Base-by-base conservation (phyloP, 75 land plant genomes). In the Sequoiadendron giganteum region DNA sequence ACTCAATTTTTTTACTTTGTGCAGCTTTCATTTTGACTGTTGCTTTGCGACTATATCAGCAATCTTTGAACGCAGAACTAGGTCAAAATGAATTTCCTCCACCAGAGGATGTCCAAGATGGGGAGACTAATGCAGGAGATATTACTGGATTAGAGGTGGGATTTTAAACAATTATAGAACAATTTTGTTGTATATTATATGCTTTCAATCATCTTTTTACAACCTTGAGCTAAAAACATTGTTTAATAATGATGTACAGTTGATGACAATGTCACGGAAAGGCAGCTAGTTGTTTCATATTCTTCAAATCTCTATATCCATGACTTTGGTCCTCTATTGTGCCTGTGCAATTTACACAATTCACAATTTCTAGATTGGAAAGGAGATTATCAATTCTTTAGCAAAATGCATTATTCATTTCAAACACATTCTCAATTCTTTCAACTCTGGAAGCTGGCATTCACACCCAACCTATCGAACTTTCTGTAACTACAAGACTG, bases 51-150 rank as follows among this genome's bases (percentile, higher is more conserved):
- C 14, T 85, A 21, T 85, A 85, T 56, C 68, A 85, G 34, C 42
- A 85, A 11, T 52, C 65, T 54, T 36, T 85, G 65, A 85, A 2
- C 55, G 36, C 52, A 32, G 65, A 55, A 56, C 39, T 54, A 85
- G 34, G 15, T 42, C 86, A 32, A 85, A 85, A 52, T 85, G 42
- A 54, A 85, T 0, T 36, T 56, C 40, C 42, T 85, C 25, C 52
- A 56, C 54, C 90, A 19, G 89, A 90, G 38, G 88, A 87, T 65
- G 61, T 87, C 14, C 86, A 47, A 48, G 68, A 80, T 10, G 19
- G 42, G 28, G 80, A 86, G 81, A 61, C 68, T 16, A 79, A 75
- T 36, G 91, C 52, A 9, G 68, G 87, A 43, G 84, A 82, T 32
- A 82, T 11, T 42, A 82, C 54, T n/a, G 49, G 49, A 82, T 47